These are phyloP conservation scores for Jamesozyma piceae DNA, from an alignment of 805 yeast species.

Conservation along the genomic window DNA sequence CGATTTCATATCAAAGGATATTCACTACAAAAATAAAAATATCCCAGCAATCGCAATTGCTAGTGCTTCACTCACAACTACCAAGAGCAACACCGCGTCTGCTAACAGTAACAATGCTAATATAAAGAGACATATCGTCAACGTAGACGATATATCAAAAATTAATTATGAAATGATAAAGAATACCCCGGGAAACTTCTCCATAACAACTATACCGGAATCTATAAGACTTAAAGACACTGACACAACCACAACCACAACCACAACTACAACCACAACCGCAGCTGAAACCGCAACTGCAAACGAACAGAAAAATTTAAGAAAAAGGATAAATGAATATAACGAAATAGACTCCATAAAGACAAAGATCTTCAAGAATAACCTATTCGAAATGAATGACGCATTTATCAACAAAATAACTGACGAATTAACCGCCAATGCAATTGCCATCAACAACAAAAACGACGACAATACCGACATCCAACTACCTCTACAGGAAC, in stretches of 20 bases:
- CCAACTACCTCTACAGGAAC: slow-evolving; percentile 7
- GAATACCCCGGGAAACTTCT: slow-evolving; percentile 25
- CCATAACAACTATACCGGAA: not conserved
- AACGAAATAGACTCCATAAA: slow-evolving; percentile 19
- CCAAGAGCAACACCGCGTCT: not conserved
- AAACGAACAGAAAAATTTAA: not conserved
- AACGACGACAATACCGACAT: not conserved
- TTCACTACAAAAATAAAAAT: slow-evolving; percentile 1
- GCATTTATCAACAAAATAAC: slow-evolving; percentile 8
- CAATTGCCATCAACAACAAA: not conserved
- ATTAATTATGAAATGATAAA: slow-evolving; percentile 30
- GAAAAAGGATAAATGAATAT: slow-evolving; percentile 5
- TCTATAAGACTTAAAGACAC: not conserved
- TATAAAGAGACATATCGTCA: slow-evolving; percentile 25
- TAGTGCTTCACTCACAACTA: not conserved
- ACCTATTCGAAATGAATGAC: slow-evolving; percentile 24
- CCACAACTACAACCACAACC: too few species aligned
- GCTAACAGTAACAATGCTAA: not conserved
- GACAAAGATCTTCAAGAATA: slow-evolving; percentile 21
- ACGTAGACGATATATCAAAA: slow-evolving; percentile 27
- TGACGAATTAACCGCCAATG: not conserved
- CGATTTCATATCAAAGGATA: not conserved
- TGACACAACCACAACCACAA: too few species aligned
- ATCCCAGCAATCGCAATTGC: too few species aligned
- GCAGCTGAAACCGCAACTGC: too few species aligned